These are phyloP conservation scores for Teratosphaeria zuluensis DNA, from an alignment of 2,329 filamentous ascomycete genomes.

Conservation along the genomic window DNA sequence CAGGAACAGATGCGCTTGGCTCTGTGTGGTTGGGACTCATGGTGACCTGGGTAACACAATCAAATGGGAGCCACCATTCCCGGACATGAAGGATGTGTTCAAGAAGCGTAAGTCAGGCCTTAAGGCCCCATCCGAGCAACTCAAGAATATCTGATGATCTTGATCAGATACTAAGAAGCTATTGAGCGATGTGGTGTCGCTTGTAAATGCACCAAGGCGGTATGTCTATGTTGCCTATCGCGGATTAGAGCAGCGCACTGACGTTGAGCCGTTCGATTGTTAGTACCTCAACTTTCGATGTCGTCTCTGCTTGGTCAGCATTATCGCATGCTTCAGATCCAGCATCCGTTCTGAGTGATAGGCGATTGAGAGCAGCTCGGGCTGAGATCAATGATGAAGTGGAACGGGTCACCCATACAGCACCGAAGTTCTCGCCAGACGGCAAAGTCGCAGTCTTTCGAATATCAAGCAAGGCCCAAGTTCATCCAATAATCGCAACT, in stretches of 20 bases:
- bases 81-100: constrained; percentile 52
- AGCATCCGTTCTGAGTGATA: constrained; percentile 41
- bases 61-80: constrained; percentile 58
- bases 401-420: constrained; percentile 50
- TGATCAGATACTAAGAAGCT: constrained; percentile 46
- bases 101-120: constrained; percentile 34
- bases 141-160: neutral
- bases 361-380: constrained; percentile 43
- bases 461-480: constrained; percentile 50
- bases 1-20: constrained; percentile 44
- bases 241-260: constrained; percentile 48
- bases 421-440: constrained; percentile 55
- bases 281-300: constrained; percentile 1
- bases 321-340: constrained; percentile 44
- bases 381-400: constrained; percentile 53
- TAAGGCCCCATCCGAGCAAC: neutral
- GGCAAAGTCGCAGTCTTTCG: constrained; percentile 53
- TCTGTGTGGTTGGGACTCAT: constrained; percentile 53
- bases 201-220: constrained; percentile 56
- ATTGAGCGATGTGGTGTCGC: constrained; percentile 52
- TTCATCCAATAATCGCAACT: constrained; percentile 54
- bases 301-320: constrained; percentile 48
- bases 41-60: constrained; percentile 55
- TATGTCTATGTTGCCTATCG: neutral
- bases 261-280: constrained; percentile 20